Base-by-base conservation (phyloP, 345 rosid species). In the Arabidopsis suecica region DNA sequence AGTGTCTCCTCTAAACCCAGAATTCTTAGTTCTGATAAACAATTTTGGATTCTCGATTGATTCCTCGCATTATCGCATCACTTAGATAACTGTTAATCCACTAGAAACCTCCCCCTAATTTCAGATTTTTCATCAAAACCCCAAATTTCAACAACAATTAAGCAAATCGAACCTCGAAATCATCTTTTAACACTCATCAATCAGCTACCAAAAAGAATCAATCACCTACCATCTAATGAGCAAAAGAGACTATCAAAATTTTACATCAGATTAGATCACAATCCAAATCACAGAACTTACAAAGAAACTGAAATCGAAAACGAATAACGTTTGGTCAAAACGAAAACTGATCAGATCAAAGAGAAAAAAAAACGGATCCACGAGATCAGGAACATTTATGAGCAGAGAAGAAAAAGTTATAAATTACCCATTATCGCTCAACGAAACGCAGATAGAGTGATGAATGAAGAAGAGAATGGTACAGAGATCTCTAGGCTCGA, bases 321-420 rank as follows among this genome's bases (percentile, higher is more conserved):
- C 36, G 58, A 41, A 44, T 25, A 78, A 72, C 73, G 77, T 34
- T 32, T 53, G 65, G 58, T 66, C 58, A 67, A 44, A 59, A 50
- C 20, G 28, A 68, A 67, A 72, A 78, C 81, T 72, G 74, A 67
- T 72, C 81, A 72, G 81, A 78, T 78, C 81, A 73, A 59, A 32
- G 33, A 3, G 40, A 12, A 14, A 36, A 48, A 61, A 47, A 61
- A 78, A 78, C 77, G 81, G 81, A 78, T 78, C 81, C 77, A 65
- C 44, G 81, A 72, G 77, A 78, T 78, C 69, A 78, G 81, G 73
- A 65, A 66, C 53, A 78, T 78, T 78, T n/a, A 66, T 40, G 58
- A 72, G 73, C 69, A 66, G 72, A 65, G 69, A 53, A 54, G 57
- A 12, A 6, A 7, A 16, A 45, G 11, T 2, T 25, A 47, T 48